phyloP scores from a whole-genome alignment of 2,329 filamentous ascomycete species.

The Eurotiales sp. region DNA sequence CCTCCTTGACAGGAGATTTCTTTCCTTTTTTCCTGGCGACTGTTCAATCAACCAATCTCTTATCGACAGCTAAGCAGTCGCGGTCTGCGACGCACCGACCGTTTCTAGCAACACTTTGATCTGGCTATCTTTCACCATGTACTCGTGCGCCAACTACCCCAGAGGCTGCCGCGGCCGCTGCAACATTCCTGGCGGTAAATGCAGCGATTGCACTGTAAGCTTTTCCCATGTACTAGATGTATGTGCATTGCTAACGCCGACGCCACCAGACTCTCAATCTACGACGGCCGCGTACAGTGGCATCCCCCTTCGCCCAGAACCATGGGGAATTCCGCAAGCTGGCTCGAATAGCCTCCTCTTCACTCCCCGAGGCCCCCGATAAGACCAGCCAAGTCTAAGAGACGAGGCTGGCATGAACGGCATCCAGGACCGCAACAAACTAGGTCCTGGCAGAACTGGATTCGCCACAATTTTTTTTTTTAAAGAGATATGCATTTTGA shows the following conservation, averaged over 20 bases:
- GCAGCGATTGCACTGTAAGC: slow-evolving; percentile 44
- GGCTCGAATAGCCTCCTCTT: slow-evolving; percentile 6
- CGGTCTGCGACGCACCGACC: background rate
- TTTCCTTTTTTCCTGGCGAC: slow-evolving; percentile 10
- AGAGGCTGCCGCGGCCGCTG: slow-evolving; percentile 46
- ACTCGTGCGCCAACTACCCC: slow-evolving; percentile 46
- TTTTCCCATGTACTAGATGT: background rate
- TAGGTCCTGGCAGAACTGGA: background rate
- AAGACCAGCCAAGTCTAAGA: slow-evolving; percentile 14
- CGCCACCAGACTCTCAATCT: slow-evolving; percentile 14
- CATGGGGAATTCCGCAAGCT: slow-evolving; percentile 14
- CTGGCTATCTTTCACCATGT: slow-evolving; percentile 30
- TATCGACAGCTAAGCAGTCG: background rate
- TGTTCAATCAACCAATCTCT: background rate
- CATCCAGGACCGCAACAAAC: background rate
- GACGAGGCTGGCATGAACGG: background rate
- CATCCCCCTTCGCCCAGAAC: slow-evolving; percentile 15
- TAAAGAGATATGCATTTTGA: slow-evolving; percentile 6
- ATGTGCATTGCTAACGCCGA: background rate
- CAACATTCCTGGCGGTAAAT: slow-evolving; percentile 41
- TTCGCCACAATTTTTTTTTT: background rate
- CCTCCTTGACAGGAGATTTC: slow-evolving; percentile 11
- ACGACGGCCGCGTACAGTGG: slow-evolving; percentile 11
- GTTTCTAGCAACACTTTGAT: background rate
- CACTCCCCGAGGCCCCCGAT: slow-evolving; percentile 8